Conservation (phyloP, 768 basidiomycete genomes). For the Cystobasidium ongulense region DNA sequence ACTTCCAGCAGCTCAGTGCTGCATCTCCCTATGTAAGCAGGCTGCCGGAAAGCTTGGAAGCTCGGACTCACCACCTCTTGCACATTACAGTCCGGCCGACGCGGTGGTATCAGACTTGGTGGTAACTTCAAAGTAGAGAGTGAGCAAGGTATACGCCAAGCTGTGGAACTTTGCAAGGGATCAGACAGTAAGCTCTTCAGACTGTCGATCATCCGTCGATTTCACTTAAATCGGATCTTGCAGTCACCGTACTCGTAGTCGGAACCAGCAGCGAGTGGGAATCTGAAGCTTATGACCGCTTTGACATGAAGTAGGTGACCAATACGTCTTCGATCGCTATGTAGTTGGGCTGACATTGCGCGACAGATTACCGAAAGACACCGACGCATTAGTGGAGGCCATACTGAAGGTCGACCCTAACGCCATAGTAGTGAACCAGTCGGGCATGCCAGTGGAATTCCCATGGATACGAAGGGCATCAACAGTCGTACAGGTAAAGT, state of each 20-base stretch:
- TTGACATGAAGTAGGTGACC: slow-evolving; percentile 27
- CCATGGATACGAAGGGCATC: slow-evolving; percentile 52
- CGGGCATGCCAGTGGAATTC: slow-evolving; percentile 51
- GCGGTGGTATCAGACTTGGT: slow-evolving; percentile 42
- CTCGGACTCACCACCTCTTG: no score
- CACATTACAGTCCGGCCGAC: slow-evolving; percentile 35
- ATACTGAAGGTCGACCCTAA: slow-evolving; percentile 40
- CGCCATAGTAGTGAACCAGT: slow-evolving; percentile 38
- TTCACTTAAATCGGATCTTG: neutral
- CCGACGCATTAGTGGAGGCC: slow-evolving; percentile 41
- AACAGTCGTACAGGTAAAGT: slow-evolving; percentile 33
- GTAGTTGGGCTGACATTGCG: neutral
- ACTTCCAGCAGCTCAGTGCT: slow-evolving; percentile 42
- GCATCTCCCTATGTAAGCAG: slow-evolving; percentile 42
- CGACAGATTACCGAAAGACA: slow-evolving; percentile 39
- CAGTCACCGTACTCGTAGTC: slow-evolving; percentile 36
- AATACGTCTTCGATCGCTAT: neutral
- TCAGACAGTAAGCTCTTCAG: neutral
- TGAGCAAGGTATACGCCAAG: slow-evolving; percentile 7
- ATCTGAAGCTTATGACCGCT: slow-evolving; percentile 39
- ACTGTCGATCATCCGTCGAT: neutral
- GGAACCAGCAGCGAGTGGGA: slow-evolving; percentile 32
- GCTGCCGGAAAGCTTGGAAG: no score
- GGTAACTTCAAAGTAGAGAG: slow-evolving; percentile 21
- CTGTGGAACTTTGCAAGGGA: slow-evolving; percentile 17